Base-by-base conservation (phyloP, 805 yeast genomes). In the Naumovozyma castellii region DNA sequence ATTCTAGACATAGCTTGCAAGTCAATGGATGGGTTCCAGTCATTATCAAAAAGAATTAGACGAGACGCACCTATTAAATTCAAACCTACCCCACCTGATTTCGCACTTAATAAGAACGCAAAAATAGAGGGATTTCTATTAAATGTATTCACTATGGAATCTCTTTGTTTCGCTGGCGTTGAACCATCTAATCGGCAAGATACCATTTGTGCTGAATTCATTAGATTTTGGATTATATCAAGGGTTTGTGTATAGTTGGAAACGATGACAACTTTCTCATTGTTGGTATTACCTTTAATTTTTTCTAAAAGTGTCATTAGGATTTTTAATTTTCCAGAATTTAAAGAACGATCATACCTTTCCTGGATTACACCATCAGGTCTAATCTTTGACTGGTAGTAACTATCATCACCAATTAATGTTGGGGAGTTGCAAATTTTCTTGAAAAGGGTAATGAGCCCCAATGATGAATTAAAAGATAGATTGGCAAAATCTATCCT, bases 21-120 rank as follows among this genome's bases (percentile, higher is more conserved):
- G 54, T 92, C 98, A 10, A 80, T 71, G 0, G 96, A 76, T 0
- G 98, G 98, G 47, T 92, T 92, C 98, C 98, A 92, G 54, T 92
- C 97, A 47, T 92, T 85, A 56, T 92, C 98, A 54, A 84, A 82
- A 17, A 92, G 63, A 4, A 92, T 71, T 32, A 92, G 63, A 19
- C 97, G 49, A 0, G 94, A 84, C 0, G 94, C 98, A 0, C 97
- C 98, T 27, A 84, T 73, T 27, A 92, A 65, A 53, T 92, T 92
- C 32, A 92, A 66, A 0, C 98, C 98, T 43, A 83, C 79, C 0
- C 98, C 98, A 3, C 98, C 98, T 3, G 95, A 79, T 57, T 87
- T 85, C 0, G 96, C 82, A 3, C 95, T 84, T 10, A 92, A 61
- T 10, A 92, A 61, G 48, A 92, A 86, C 0, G 80, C 80, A 53